These are phyloP conservation scores for Ascochyta clinopodiicola DNA, from an alignment of 2,329 filamentous ascomycete genomes.

Conservation along the genomic window DNA sequence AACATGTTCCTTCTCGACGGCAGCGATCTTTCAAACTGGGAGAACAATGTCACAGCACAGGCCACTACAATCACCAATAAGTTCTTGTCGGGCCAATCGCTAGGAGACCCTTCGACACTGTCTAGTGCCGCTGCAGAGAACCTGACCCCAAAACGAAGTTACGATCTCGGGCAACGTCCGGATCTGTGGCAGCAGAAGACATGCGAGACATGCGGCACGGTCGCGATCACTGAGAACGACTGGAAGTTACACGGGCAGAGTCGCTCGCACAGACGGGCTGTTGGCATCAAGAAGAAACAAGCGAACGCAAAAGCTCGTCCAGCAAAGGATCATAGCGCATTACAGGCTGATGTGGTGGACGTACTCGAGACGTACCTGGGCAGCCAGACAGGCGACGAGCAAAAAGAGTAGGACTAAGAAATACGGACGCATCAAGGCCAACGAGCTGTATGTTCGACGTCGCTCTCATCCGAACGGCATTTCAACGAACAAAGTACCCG, in stretches of 20 bases:
- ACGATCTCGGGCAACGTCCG: constrained; percentile 51
- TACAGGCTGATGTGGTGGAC: constrained; percentile 28
- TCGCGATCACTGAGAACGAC: constrained; percentile 62
- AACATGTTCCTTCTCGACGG: constrained; percentile 82
- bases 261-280: constrained; percentile 57
- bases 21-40: constrained; percentile 70
- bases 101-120: constrained; percentile 63
- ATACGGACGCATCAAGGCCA: not conserved
- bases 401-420: not conserved
- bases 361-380: constrained; percentile 31
- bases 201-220: constrained; percentile 74
- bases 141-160: constrained; percentile 62
- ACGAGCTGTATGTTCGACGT: not conserved
- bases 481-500: not conserved
- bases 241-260: constrained; percentile 65
- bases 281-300: constrained; percentile 37
- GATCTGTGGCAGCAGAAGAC: constrained; percentile 60
- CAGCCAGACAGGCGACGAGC: not conserved
- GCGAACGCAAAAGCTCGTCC: constrained; percentile 17
- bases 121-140: constrained; percentile 63
- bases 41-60: constrained; percentile 67
- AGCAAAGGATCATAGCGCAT: not conserved
- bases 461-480: not conserved
- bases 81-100: constrained; percentile 64
- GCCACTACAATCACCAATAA: constrained; percentile 66